Base-by-base conservation (phyloP, 2,329 filamentous ascomycete species). In the Aspergillus hiratsukae region DNA sequence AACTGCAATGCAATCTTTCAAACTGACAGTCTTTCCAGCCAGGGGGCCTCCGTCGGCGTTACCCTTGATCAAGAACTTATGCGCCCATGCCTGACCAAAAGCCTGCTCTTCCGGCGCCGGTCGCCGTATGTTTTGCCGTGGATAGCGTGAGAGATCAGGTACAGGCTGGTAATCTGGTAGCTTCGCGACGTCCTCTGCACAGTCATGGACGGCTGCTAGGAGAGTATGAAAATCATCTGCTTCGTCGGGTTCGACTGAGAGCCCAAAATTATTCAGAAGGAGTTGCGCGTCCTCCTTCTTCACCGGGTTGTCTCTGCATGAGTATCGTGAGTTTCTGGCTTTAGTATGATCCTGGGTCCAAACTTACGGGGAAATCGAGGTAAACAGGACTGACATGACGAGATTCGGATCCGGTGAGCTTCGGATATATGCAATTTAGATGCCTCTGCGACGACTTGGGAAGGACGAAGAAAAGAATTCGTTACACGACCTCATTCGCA, bases 1-100 rank as follows among this genome's bases (percentile, higher is more conserved):
- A 1, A 84, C 80, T 3, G 79, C 77, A 40, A 83, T 78, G 29
- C 80, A 81, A 59, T 84, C 82, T 62, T 84, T 84, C 14, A 84
- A 58, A 56, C 78, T 80, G 3, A 83, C 63, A 0, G 74, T 78
- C 51, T 79, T 83, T 0, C 76, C 78, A 52, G 59, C 69, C n/a
- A 80, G 55, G 3, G 52, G 31, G 3, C 64, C 65, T 14, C 59
- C 66, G 28, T 60, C 46, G 2, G 61, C 40, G 25, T 66, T 69
- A 27, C 67, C 77, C 48, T 67, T 67, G 46, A 83, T 81, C 3
- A 75, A 67, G 48, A 81, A 81, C 41, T 72, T 77, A 61, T 81
- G 79, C 1, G 79, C 79, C 80, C 80, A 82, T 0, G 80, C 80
- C 58, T 77, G 70, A 0, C 79, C 80, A 17, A 76, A 75, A 3